Conservation (phyloP, 176 grass and related monocot species). For the Raddia guianensis region DNA sequence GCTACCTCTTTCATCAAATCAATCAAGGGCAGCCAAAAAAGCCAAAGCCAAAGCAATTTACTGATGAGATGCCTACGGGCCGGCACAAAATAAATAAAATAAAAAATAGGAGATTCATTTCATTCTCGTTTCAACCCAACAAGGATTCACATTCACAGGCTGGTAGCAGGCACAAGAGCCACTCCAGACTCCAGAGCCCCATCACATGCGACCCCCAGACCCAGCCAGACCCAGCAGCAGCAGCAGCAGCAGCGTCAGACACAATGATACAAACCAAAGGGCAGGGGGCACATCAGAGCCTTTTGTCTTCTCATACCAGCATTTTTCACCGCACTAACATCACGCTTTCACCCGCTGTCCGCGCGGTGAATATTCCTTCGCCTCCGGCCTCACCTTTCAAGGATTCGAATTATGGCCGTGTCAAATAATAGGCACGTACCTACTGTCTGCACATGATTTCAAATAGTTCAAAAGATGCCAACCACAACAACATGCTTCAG, state of each 20-base stretch:
- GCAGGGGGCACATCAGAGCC: neutral
- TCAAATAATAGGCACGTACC: constrained; percentile 30
- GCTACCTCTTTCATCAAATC: constrained; percentile 25
- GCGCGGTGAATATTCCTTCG: constrained; percentile 5
- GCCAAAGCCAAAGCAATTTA: neutral
- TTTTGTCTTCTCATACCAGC: constrained; percentile 29
- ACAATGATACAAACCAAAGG: neutral
- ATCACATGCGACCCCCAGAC: neutral
- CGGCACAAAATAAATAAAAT: neutral
- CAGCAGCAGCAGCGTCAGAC: neutral
- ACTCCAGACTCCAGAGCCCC: too few relatives aligned
- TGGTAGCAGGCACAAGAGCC: neutral
- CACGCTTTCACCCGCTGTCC: neutral
- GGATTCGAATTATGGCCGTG: constrained; percentile 29
- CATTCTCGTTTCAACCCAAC: neutral
- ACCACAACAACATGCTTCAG: neutral
- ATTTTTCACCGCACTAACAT: neutral
- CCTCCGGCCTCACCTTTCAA: neutral
- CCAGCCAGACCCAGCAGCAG: neutral
- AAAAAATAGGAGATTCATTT: neutral
- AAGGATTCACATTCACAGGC: too few relatives aligned
- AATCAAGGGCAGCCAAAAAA: neutral
- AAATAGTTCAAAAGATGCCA: constrained; percentile 26
- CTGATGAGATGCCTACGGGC: constrained; percentile 55
- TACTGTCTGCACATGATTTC: neutral